Conservation (phyloP, 345 rosid species). For the Eucalyptus cladocalyx region DNA sequence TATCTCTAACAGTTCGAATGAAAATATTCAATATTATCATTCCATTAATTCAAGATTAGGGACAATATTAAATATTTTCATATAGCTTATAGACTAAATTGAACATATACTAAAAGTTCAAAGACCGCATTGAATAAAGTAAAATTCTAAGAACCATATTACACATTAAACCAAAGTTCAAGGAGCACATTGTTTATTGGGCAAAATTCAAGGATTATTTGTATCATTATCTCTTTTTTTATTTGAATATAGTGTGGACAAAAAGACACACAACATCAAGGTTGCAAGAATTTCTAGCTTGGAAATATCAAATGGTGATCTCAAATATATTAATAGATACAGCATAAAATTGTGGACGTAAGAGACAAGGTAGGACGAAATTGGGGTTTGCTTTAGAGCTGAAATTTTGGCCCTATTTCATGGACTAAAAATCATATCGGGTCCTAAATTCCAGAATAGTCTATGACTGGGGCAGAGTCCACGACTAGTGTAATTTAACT, state of each 20-base stretch:
- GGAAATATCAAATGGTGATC: neutral
- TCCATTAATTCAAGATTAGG: too few relatives aligned
- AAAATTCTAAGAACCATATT: too few relatives aligned
- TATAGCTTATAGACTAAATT: too few relatives aligned
- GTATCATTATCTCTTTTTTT: too few relatives aligned
- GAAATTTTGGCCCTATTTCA: neutral
- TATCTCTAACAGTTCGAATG: too few relatives aligned
- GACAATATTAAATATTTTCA: too few relatives aligned
- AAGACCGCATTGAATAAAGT: too few relatives aligned
- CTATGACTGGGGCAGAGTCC: neutral
- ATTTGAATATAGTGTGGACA: neutral
- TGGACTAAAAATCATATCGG: neutral
- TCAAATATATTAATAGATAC: neutral
- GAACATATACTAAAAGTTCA: too few relatives aligned
- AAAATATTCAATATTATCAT: too few relatives aligned
- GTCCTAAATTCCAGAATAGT: neutral
- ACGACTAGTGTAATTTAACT: neutral
- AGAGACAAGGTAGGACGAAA: neutral
- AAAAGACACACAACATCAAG: neutral
- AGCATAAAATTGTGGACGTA: neutral
- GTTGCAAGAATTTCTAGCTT: neutral
- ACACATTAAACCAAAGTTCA: too few relatives aligned
- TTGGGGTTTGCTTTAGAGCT: neutral
- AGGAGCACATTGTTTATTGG: too few relatives aligned
- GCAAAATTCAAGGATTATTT: too few relatives aligned